A percentile compares a stretch with the other conserved stretches of the same genome.
Conservation (phyloP, 2,329 filamentous ascomycete species). For the Phaeosphaeria sp. region DNA sequence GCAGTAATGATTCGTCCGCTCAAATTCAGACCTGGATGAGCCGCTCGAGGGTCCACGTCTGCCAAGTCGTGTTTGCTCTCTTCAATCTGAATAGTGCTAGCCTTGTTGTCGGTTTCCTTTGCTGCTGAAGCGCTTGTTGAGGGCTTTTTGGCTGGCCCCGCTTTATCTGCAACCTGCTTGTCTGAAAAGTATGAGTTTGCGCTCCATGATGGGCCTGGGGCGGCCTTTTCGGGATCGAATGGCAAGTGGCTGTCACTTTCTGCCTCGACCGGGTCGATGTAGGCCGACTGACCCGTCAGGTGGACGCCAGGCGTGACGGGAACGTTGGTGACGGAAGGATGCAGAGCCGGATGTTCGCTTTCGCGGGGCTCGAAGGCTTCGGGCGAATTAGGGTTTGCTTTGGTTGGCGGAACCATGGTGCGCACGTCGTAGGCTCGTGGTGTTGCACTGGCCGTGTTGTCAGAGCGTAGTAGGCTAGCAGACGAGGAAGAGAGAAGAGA, state of each 20-base stretch:
- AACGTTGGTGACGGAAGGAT: constrained; percentile 46
- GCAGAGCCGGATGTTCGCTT: constrained; percentile 49
- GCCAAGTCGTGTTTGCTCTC: constrained; percentile 50
- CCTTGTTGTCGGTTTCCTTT: constrained; percentile 60
- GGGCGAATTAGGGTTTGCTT: constrained; percentile 17
- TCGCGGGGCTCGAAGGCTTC: constrained; percentile 32
- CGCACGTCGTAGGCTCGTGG: neutral
- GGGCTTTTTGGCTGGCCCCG: constrained; percentile 49
- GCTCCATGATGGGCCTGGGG: constrained; percentile 45
- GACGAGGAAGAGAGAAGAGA: neutral
- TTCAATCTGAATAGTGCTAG: constrained; percentile 53
- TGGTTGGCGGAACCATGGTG: constrained; percentile 36
- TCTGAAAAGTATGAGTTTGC: constrained; percentile 46
- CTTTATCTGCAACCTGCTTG: constrained; percentile 23
- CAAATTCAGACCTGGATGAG: constrained; percentile 64
- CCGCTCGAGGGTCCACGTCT: constrained; percentile 61
- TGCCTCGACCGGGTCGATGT: constrained; percentile 34
- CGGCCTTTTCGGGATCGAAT: constrained; percentile 37
- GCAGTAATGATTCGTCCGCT: constrained; percentile 70
- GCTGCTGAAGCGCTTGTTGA: constrained; percentile 55
- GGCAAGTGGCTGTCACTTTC: constrained; percentile 29
- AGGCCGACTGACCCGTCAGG: constrained; percentile 45
- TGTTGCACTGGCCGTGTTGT: constrained; percentile 2
- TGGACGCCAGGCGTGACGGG: constrained; percentile 54
- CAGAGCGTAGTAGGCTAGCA: constrained; percentile 17